Conservation (phyloP, 768 basidiomycete species). For the Russula earlei region DNA sequence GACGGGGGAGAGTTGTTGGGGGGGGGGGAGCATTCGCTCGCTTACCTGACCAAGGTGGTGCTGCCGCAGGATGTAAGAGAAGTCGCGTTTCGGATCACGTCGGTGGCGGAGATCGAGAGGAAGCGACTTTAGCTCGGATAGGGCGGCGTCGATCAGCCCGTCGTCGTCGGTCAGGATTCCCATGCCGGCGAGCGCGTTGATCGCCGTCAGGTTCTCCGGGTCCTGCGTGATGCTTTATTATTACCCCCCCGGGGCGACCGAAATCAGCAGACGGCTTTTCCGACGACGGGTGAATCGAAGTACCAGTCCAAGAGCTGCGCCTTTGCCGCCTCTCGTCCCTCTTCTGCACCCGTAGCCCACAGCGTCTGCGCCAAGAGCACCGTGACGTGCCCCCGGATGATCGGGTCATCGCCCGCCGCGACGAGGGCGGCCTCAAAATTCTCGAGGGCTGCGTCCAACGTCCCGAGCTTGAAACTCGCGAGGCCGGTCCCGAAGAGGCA, state of each 20-base stretch:
- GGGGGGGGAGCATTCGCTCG: background rate
- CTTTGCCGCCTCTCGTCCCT: slow-evolving; percentile 70
- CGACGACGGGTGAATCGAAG: slow-evolving; percentile 18
- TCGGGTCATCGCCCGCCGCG: slow-evolving; percentile 38
- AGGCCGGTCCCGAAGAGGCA: slow-evolving; percentile 64
- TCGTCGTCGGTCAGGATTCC: slow-evolving; percentile 75
- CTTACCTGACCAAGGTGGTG: slow-evolving; percentile 67
- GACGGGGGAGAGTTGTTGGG: no score
- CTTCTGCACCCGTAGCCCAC: slow-evolving; percentile 74
- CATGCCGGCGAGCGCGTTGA: slow-evolving; percentile 83
- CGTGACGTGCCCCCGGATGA: slow-evolving; percentile 55
- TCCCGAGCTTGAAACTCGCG: slow-evolving; percentile 54
- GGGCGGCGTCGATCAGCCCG: slow-evolving; percentile 72
- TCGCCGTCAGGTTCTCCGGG: slow-evolving; percentile 69
- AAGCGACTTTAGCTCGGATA: slow-evolving; percentile 69
- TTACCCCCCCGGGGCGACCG: background rate
- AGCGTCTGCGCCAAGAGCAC: slow-evolving; percentile 79
- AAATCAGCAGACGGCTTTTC: background rate
- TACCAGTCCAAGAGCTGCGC: slow-evolving; percentile 76
- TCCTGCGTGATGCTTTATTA: slow-evolving; percentile 62
- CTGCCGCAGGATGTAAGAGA: slow-evolving; percentile 61
- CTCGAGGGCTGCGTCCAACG: slow-evolving; percentile 52
- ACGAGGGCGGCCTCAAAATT: slow-evolving; percentile 60
- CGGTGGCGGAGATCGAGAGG: slow-evolving; percentile 53
- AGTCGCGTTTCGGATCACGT: slow-evolving; percentile 62